Base-by-base conservation (phyloP, 768 basidiomycete species). In the Agaricus bisporus region DNA sequence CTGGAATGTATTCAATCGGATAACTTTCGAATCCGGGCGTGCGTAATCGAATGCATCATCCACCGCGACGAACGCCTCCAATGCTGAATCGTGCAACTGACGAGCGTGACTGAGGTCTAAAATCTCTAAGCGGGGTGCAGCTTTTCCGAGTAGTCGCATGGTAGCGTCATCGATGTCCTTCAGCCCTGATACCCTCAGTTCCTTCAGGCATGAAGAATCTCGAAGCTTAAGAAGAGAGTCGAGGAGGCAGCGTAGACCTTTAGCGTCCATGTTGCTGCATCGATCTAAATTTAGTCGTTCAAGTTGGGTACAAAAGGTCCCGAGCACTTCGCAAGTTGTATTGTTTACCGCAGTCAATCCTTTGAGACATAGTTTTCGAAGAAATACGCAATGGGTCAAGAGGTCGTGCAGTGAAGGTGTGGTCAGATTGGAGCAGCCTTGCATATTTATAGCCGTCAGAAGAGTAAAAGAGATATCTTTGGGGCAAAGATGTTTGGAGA, bases 81-180 rank as follows among this genome's bases (percentile, higher is more conserved):
- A 58, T 2, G 83, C 81, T 2, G 86, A 84, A 64, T 92, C 91
- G 63, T 85, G 86, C 54, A 93, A 66, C 52, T 82, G 77, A 28
- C 77, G 76, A 53, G 79, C 74, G 61, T 88, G 87, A 68, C 86
- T 88, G 56, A 93, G 68, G 66, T 95, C 92, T 18, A 95, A 72
- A 15, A 90, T 79, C 65, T 91, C 88, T 18, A 95, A 76, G 60
- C 74, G 70, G 17, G 88, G 88, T 0, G 87, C 78, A 2, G 80
- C 84, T 58, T 71, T 78, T 5, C 86, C 91, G 35, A 94, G 70
- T 9, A 71, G 68, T n/a, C 73, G 65, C 78, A 95, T 79, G 60
- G 78, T 76, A 10, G 73, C 70, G 60, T 88, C 85, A 14, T 76
- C 70, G 48, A 84, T 66, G 49, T 79, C 71, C 61, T 76, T 80